Evolutionary conservation across 2,329 filamentous ascomycete genomes (phyloP).

Genomic region (Colletotrichum plurivorum): DNA sequence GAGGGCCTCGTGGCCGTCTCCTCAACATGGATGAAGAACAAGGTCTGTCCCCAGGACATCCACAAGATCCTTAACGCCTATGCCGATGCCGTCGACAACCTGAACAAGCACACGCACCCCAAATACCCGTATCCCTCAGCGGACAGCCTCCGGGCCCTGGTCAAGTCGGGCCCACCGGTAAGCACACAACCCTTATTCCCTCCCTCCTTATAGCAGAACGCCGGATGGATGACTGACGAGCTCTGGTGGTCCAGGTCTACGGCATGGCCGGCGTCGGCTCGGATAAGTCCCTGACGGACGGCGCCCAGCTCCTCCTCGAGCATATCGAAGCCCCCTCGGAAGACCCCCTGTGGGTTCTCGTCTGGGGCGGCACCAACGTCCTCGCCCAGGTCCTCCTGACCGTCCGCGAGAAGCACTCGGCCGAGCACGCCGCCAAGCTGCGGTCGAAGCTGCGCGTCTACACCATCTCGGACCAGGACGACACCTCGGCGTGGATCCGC

Average conservation of each 20-base stretch:
- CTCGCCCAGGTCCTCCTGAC: conserved; percentile 64
- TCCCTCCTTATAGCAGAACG: neutral
- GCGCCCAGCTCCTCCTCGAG: conserved; percentile 58
- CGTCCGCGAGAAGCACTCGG: conserved; percentile 47
- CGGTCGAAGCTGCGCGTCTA: conserved; percentile 63
- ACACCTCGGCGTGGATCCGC: conserved; percentile 70
- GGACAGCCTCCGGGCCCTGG: conserved; percentile 51
- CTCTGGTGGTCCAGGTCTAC: conserved; percentile 45
- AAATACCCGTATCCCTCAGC: conserved; percentile 58
- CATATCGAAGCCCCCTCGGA: conserved; percentile 46
- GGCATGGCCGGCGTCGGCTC: conserved; percentile 50
- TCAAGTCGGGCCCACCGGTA: conserved; percentile 55
- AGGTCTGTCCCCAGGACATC: conserved; percentile 58
- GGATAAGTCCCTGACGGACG: conserved; percentile 51
- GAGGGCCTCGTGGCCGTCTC: conserved; percentile 60
- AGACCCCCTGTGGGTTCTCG: conserved; percentile 64
- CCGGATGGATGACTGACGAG: neutral
- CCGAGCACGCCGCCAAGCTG: conserved; percentile 51
- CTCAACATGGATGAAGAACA: conserved; percentile 60
- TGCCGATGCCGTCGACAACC: conserved; percentile 58
- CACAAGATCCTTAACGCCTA: conserved; percentile 61
- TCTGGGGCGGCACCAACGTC: conserved; percentile 68
- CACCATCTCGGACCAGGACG: conserved; percentile 72
- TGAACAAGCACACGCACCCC: conserved; percentile 63
- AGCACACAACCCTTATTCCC: conserved; percentile 1